Base-by-base conservation (phyloP, 2,329 filamentous ascomycete genomes). In the Drechslerella coelobrocha region DNA sequence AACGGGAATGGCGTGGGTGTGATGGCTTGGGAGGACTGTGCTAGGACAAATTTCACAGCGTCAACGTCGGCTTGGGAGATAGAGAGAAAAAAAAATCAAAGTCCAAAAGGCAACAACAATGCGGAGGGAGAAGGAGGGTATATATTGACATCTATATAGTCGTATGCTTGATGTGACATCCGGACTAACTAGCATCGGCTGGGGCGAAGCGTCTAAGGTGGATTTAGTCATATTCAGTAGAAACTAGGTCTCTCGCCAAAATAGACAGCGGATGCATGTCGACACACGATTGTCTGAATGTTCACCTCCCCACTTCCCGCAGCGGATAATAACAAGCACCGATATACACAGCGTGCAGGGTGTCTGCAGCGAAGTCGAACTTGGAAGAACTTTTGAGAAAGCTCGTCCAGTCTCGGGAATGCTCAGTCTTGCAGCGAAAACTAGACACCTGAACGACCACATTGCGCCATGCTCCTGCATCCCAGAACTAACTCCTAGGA, bases 91-190 rank as follows among this genome's bases (percentile, higher is more conserved):
- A 31, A 48, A 61, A 57, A 52, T 45, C 4, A 54, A 60, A 51
- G 5, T 48, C 52, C 56, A 31, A 48, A 56, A 47, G 50, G 8
- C 17, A 61, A 31, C 50, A 61, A 55, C 55, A 68, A 61, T 68
- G 63, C 56, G 31, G 65, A 62, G 52, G 63, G 56, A 56, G 57
- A 61, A 68, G 26, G 65, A 62, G 57, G 63, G 63, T 68, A 61
- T 62, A 61, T 56, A 57, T 62, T 51, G 43, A 61, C 43, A 53
- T 62, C 52, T 57, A 57, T 61, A 69, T 59, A 68, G 59, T 39
- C 34, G 34, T n/a, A 39, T 39, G 53, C 54, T 60, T 34, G 24
- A 45, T 24, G 37, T 45, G 50, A 68, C 31, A 29, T 17, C 17
- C 24, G 21, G 52, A 56, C 37, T 24, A 51, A 12, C 52, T 52